Conservation (phyloP, 306 rosid species). For the Rosa lucieae region DNA sequence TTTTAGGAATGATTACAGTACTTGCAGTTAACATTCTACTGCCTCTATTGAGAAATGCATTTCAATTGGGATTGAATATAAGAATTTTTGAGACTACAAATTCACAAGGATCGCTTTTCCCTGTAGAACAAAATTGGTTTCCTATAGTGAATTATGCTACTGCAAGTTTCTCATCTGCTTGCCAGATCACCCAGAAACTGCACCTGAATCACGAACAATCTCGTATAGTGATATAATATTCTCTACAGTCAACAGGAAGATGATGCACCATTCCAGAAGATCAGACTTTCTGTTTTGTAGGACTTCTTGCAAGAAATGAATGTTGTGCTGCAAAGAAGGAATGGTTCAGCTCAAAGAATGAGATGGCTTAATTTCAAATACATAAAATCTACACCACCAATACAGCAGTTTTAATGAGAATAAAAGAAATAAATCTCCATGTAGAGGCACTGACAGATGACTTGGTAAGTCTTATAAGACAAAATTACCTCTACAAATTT, state of each 20-base stretch:
- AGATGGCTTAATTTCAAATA: not conserved
- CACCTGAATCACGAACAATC: conserved; percentile 61
- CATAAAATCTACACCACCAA: not conserved
- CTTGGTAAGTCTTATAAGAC: not conserved
- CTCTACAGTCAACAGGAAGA: conserved; percentile 79
- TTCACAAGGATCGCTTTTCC: not conserved
- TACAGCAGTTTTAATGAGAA: not conserved
- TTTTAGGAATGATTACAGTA: not conserved
- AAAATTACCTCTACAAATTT: conserved; percentile 76
- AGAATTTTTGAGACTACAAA: not conserved
- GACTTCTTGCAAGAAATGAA: conserved; percentile 96
- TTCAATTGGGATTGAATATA: not conserved
- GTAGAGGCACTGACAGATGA: conserved; percentile 2
- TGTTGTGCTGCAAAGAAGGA: conserved; percentile 77
- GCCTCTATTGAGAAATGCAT: not conserved
- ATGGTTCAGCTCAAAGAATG: not conserved
- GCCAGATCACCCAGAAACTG: conserved; percentile 11
- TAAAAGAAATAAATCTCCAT: not conserved
- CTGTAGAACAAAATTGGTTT: conserved; percentile 9
- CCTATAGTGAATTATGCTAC: conserved; percentile 6
- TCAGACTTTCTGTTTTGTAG: conserved; percentile 95
- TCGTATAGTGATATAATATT: conserved; percentile 76
- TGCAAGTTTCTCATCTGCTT: conserved; percentile 15
- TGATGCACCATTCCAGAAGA: conserved; percentile 97
- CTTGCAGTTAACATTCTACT: not conserved